Evolutionary conservation across 305 asterid species (phyloP).

Genomic region (Solanum hybrid): DNA sequence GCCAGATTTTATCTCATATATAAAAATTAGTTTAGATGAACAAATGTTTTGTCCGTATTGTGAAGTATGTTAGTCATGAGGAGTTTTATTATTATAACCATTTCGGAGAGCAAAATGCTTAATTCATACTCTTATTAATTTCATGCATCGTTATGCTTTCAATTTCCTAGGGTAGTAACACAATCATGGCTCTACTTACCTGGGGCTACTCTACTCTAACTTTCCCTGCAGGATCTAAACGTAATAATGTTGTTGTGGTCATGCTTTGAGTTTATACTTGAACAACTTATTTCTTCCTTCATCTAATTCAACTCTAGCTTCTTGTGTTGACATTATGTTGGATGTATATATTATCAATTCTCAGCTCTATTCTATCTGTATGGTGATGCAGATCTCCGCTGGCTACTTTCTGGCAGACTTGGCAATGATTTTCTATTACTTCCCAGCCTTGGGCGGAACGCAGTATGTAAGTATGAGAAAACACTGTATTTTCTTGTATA

Average conservation of each 20-base stretch:
- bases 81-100: background rate
- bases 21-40: background rate
- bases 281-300: background rate
- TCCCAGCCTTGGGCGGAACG: conserved; percentile 79
- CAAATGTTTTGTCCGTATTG: background rate
- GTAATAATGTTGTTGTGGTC: background rate
- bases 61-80: background rate
- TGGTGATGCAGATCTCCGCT: conserved; percentile 52
- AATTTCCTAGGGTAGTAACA: background rate
- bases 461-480: conserved; percentile 65
- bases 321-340: background rate
- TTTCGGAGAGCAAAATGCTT: background rate
- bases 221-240: background rate
- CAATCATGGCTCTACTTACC: background rate
- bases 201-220: background rate
- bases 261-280: background rate
- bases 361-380: conserved; percentile 1
- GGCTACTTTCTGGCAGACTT: conserved; percentile 85
- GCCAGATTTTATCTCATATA: background rate
- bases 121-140: background rate
- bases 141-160: background rate
- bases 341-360: background rate
- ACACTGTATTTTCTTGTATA: background rate
- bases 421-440: conserved; percentile 58
- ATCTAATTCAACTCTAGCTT: background rate